These are phyloP conservation scores for Graphiopsis chlorocephala DNA, from an alignment of 2,329 filamentous ascomycete genomes.

Conservation along the genomic window DNA sequence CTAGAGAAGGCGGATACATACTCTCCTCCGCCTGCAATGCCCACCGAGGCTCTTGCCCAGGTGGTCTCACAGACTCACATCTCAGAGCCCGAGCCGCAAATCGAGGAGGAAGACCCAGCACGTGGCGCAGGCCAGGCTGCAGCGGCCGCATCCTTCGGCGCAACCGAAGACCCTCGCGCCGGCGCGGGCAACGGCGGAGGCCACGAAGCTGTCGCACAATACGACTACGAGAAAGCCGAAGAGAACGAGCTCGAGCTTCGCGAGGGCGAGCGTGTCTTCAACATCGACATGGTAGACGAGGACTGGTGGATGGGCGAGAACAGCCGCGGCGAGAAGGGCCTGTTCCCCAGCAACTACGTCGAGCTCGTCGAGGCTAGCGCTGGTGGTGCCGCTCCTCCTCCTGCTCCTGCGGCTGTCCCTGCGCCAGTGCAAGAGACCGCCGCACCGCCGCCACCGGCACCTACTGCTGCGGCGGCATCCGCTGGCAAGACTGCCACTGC, in stretches of 20 bases:
- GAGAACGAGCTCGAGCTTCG: slow-evolving; percentile 91
- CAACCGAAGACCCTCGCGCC: slow-evolving; percentile 37
- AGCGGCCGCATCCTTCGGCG: slow-evolving; percentile 44
- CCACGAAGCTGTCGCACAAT: slow-evolving; percentile 75
- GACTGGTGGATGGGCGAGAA: slow-evolving; percentile 99
- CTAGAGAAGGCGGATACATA: slow-evolving; percentile 53
- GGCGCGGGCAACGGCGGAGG: slow-evolving; percentile 48
- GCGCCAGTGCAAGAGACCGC: slow-evolving; percentile 35
- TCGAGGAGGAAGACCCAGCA: slow-evolving; percentile 52
- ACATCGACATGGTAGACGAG: slow-evolving; percentile 96
- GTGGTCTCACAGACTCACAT: slow-evolving; percentile 64
- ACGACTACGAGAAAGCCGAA: slow-evolving; percentile 96
- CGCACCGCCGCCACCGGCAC: slow-evolving; percentile 20
- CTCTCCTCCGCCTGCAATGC: slow-evolving; percentile 55
- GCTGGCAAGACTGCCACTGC: slow-evolving; percentile 69
- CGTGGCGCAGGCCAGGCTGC: slow-evolving; percentile 54
- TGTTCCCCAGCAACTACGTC: slow-evolving; percentile 98
- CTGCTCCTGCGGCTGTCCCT: slow-evolving; percentile 38
- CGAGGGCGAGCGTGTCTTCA: slow-evolving; percentile 82
- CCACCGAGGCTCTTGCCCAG: slow-evolving; percentile 61
- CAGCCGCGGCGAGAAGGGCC: slow-evolving; percentile 73
- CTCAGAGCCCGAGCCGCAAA: slow-evolving; percentile 61
- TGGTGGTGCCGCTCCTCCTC: slow-evolving; percentile 40
- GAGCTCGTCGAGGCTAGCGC: slow-evolving; percentile 63
- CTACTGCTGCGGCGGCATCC: slow-evolving; percentile 37